These are phyloP conservation scores for Sphagnum fallax DNA, from an alignment of 228 moss, liverwort and hornwort genomes.

Conservation along the genomic window DNA sequence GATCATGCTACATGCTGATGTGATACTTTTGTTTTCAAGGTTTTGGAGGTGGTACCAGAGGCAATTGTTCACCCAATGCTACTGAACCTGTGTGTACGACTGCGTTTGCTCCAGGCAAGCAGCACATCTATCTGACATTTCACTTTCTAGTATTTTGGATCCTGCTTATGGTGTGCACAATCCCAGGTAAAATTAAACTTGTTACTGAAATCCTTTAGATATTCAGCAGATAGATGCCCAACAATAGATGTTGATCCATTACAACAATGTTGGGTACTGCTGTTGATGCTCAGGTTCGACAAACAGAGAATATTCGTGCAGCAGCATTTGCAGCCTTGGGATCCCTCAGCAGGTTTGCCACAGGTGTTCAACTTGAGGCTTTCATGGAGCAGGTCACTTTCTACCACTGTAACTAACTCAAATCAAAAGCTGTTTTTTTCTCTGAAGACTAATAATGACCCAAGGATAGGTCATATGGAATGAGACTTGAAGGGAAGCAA, in stretches of 20 bases:
- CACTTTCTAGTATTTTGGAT: not conserved
- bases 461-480: no score
- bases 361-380: constrained; percentile 71
- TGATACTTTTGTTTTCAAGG: constrained; percentile 7
- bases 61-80: constrained; percentile 85
- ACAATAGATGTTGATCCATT: no score
- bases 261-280: not conserved
- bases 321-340: constrained; percentile 96
- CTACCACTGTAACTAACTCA: not conserved
- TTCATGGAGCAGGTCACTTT: constrained; percentile 87
- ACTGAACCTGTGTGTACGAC: constrained; percentile 86
- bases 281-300: constrained; percentile 48
- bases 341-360: constrained; percentile 75
- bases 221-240: no score
- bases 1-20: no score
- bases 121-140: not conserved
- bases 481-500: no score
- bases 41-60: constrained; percentile 67
- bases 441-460: not conserved
- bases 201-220: no score
- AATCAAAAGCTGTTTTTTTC: not conserved
- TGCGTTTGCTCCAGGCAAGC: constrained; percentile 85
- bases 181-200: no score
- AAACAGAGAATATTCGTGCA: constrained; percentile 82
- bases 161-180: no score